Evolutionary conservation across 2,329 filamentous ascomycete genomes (phyloP).

Genomic region (Alternaria metachromatica): DNA sequence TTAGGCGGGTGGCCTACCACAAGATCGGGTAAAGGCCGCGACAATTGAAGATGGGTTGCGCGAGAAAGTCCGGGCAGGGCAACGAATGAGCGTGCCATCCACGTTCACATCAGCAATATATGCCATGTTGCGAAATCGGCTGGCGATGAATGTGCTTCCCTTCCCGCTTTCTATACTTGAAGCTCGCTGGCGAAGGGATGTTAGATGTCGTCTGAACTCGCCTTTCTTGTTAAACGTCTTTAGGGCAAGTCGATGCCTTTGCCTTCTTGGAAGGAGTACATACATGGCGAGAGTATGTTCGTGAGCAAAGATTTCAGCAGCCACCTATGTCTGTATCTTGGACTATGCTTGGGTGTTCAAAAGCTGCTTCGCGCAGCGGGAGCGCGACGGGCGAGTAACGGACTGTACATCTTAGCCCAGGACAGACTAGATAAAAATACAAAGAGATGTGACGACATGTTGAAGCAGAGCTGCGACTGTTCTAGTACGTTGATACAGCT

Average conservation of each 20-base stretch:
- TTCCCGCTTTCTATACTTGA: neutral
- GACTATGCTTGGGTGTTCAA: neutral
- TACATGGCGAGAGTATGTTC: neutral
- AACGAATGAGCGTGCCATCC: neutral
- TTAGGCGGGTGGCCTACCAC: neutral
- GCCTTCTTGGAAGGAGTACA: neutral
- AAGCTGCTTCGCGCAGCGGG: neutral
- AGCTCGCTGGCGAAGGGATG: neutral
- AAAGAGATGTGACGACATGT: neutral
- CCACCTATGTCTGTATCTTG: neutral
- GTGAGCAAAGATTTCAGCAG: neutral
- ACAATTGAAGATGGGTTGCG: neutral
- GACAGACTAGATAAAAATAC: neutral
- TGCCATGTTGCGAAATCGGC: too few species aligned
- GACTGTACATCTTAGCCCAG: neutral
- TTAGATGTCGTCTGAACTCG: neutral
- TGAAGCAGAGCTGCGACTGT: neutral
- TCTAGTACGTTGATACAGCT: accelerated
- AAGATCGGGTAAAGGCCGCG: neutral
- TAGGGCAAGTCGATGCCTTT: neutral
- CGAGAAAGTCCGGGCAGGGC: neutral
- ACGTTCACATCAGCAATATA: too few species aligned
- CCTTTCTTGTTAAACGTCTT: neutral
- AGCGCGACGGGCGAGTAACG: neutral
- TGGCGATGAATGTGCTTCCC: too few species aligned